Percentiles rank a stretch among this genome's conserved stretches.
phyloP scores from a whole-genome alignment of 2,329 filamentous ascomycete species.

The Apiospora hydei region DNA sequence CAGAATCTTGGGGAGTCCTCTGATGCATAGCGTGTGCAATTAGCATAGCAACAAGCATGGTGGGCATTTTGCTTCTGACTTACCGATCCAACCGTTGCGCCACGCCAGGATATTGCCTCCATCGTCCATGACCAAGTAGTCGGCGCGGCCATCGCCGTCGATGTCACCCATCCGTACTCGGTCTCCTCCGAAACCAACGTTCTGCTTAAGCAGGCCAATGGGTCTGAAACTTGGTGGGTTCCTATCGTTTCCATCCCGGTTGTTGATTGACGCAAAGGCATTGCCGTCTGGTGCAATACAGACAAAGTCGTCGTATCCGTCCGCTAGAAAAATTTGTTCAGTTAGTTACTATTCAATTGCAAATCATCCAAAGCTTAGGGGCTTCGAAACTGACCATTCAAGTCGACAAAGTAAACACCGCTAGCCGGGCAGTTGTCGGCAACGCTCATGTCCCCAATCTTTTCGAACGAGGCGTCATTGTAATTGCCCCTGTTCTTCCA shows the following conservation, averaged over 20 bases:
- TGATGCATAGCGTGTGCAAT: background rate
- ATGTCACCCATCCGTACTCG: slow-evolving; percentile 43
- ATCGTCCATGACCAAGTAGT: slow-evolving; percentile 41
- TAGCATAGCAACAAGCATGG: background rate
- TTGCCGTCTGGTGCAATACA: slow-evolving; percentile 37
- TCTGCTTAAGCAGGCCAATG: slow-evolving; percentile 32
- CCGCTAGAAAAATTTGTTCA: slow-evolving; percentile 13
- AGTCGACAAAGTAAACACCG: slow-evolving; percentile 28
- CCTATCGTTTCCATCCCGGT: slow-evolving; percentile 29
- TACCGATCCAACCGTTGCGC: slow-evolving; percentile 38
- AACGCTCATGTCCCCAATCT: slow-evolving; percentile 30
- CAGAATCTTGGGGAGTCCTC: slow-evolving; percentile 41
- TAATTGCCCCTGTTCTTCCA: slow-evolving; percentile 26
- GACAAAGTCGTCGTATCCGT: slow-evolving; percentile 42
- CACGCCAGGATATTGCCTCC: slow-evolving; percentile 40
- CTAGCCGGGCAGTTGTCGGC: slow-evolving; percentile 23
- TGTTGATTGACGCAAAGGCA: slow-evolving; percentile 33
- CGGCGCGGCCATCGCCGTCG: slow-evolving; percentile 42
- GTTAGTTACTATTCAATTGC: background rate
- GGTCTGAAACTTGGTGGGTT: slow-evolving; percentile 34
- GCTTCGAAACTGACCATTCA: slow-evolving; percentile 23
- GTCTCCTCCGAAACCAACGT: slow-evolving; percentile 25
- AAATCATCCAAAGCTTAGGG: background rate
- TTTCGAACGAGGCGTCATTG: slow-evolving; percentile 28
- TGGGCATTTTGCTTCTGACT: background rate